Evolutionary conservation across 352 stramenopile species (phyloP), one percentile per base, ranked within the genome.

Genomic region (Aphanomyces cochlioides): DNA sequence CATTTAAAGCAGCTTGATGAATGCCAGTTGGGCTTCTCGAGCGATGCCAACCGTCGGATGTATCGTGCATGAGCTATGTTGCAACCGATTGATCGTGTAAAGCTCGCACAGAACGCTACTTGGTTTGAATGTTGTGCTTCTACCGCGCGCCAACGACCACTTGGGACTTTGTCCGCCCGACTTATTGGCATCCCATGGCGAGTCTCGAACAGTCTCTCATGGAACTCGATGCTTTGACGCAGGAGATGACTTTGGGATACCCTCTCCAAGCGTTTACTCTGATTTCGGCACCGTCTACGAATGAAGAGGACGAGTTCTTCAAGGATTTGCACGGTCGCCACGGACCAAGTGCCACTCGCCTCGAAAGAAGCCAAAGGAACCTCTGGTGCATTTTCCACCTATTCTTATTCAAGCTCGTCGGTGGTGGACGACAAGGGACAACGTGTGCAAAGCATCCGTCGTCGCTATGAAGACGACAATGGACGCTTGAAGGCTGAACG

Each of bases 151-250:
- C 50, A 19, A 58, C 37, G 50, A 21, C 50, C 8, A 4, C 85
- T 66, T 94, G 84, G 87, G 87, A 94, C 77, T 28, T 28, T 28
- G 28, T 92, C 48, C 87, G 82, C 41, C 83, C 85, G 63, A 84
- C 79, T 57, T 37, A 85, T 66, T 95, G 87, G 87, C 85, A 95
- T 67, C 85, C 87, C 56, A 85, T 90, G 78, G 84, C 85, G 58
- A 84, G 82, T 74, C 48, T 95, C 43, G 87, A 95, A 77, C 75
- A 92, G 74, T 92, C 87, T n/a, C 83, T 93, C 76, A 90, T 92
- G 84, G 85, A 95, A 74, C 60, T 83, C 15, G 79, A 82, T 48
- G 72, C 90, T 65, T 74, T 79, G 76, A 74, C 63, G n/a, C n/a
- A 58, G n/a, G 75, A 83, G 53, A 74, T 90, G 72, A 73, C 80